Evolutionary conservation across 2,329 filamentous ascomycete species (phyloP).

Genomic region (Pseudocercospora ulei): DNA sequence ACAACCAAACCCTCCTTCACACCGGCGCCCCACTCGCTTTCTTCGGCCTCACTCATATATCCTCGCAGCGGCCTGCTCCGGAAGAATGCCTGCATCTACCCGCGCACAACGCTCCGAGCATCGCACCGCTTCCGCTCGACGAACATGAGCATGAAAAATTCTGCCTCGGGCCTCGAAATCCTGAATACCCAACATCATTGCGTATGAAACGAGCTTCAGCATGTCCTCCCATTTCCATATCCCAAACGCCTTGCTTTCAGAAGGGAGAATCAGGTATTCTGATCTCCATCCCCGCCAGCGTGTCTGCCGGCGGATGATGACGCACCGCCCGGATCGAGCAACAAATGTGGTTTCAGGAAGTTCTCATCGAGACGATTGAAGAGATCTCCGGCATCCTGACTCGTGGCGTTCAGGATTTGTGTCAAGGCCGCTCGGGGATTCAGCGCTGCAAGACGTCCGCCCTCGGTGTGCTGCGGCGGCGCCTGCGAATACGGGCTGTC

Average conservation of each 20-base stretch:
- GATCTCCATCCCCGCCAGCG: constrained; percentile 10
- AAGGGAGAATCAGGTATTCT: constrained; percentile 1
- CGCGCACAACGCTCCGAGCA: too few species aligned
- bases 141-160: too few species aligned
- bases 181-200: background rate
- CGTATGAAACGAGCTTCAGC: background rate
- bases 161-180: too few species aligned
- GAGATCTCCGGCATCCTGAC: constrained; percentile 79
- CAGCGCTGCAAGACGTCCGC: constrained; percentile 34
- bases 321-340: constrained; percentile 56
- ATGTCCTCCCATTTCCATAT: background rate
- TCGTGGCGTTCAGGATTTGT: constrained; percentile 64
- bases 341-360: constrained; percentile 82
- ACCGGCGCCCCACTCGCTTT: too few species aligned
- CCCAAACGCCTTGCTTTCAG: constrained; percentile 5
- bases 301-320: constrained; percentile 15
- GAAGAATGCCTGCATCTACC: too few species aligned
- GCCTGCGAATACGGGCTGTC: constrained; percentile 33
- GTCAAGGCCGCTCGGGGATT: constrained; percentile 66
- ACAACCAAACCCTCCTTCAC: too few species aligned
- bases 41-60: too few species aligned
- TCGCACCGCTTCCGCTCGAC: too few species aligned
- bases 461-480: constrained; percentile 24
- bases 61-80: too few species aligned
- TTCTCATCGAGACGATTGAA: constrained; percentile 92